Base-by-base conservation (phyloP, 2,329 filamentous ascomycete species). In the Penicillium sumatraense region DNA sequence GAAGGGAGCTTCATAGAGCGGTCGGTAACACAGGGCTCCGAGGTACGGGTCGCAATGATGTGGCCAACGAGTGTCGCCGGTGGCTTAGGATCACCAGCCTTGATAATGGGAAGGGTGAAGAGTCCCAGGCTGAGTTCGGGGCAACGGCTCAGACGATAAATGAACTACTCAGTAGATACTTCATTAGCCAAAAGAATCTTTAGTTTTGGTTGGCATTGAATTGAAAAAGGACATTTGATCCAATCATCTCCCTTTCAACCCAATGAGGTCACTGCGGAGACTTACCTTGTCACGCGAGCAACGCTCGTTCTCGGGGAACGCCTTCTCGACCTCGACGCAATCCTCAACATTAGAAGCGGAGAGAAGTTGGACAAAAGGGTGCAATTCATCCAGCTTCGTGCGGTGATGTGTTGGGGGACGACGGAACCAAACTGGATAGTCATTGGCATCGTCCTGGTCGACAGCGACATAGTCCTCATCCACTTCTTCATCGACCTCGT, bases 61-160 rank as follows among this genome's bases (percentile, higher is more conserved):
- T 96, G 90, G 35, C 86, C 92, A 45, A 96, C 80, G 21, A 96
- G 81, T 77, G 68, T 82, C 77, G 59, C 83, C 81, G 71, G 78
- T 73, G 75, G 90, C 84, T 63, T 90, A 81, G 33, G 82, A 79
- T 62, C 79, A 76, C 62, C 85, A 75, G 61, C 78, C 71, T 62
- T 83, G 72, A 57, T 83, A 74, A 63, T 78, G 67, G 66, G 81
- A 71, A 66, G 80, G 68, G 89, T 89, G 78, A 93, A 96, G 52
- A 96, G 76, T 24, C 92, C 93, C 49, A 93, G 80, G 70, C 85
- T 89, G 52, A 96, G 83, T 68, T 93, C 89, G 35, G 89, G 87
- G 70, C 89, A 93, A 67, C 80, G 82, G 23, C 81, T 83, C 23
- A 96, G 83, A 58, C 91, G 89, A 74, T 96, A 96, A 53, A 83